Conservation (phyloP, 768 basidiomycete genomes). For the Kwoniella shandongensis region DNA sequence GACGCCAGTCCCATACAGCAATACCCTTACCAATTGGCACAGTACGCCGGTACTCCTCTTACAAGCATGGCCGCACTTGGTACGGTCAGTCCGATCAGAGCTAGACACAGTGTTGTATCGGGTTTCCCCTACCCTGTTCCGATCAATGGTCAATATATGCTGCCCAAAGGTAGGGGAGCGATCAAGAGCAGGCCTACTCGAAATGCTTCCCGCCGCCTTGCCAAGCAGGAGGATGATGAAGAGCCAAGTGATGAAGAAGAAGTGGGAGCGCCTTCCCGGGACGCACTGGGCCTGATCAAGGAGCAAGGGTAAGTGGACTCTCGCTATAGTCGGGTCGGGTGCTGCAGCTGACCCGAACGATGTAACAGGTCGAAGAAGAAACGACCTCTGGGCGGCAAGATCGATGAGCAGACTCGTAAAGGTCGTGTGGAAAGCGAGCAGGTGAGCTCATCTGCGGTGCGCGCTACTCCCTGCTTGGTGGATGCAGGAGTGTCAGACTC, state of each 20-base stretch:
- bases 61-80: constrained; percentile 7
- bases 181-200: too few relatives aligned
- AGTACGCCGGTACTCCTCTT: constrained; percentile 13
- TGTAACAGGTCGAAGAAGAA: too few relatives aligned
- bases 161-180: too few relatives aligned
- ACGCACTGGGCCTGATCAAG: too few relatives aligned
- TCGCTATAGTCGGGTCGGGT: too few relatives aligned
- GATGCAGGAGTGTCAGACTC: not conserved
- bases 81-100: constrained; percentile 15
- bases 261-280: too few relatives aligned
- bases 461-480: constrained; percentile 18
- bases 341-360: too few relatives aligned
- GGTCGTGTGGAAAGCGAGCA: constrained; percentile 40
- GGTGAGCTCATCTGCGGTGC: constrained; percentile 39
- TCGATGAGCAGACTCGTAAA: constrained; percentile 21
- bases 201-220: too few relatives aligned
- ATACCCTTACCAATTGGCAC: constrained; percentile 12
- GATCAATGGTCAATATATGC: not conserved
- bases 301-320: too few relatives aligned
- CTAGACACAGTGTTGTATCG: constrained; percentile 19
- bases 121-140: constrained; percentile 18
- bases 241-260: constrained; percentile 20
- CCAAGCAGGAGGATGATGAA: constrained; percentile 15
- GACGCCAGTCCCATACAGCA: constrained; percentile 15
- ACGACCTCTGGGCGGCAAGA: too few relatives aligned